Evolutionary conservation across 139 green algal species (phyloP).

Genomic region (Medakamo hakoo): DNA sequence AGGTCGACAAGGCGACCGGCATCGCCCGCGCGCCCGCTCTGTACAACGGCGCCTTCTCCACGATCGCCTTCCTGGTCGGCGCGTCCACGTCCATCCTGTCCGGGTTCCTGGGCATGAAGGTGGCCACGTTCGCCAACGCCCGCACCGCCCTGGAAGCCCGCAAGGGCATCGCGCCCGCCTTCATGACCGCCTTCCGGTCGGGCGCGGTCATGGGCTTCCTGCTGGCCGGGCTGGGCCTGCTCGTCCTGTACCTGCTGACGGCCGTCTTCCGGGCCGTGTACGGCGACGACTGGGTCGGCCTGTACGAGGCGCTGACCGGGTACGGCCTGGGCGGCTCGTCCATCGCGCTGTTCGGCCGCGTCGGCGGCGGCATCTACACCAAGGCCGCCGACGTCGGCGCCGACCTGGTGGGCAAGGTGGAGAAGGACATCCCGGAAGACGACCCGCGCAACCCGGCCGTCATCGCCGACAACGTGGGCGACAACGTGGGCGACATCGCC

Average conservation of each 20-base stretch:
- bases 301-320: slow-evolving; percentile 93
- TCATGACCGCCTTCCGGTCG: slow-evolving; percentile 90
- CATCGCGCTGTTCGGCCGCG: slow-evolving; percentile 91
- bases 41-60: slow-evolving; percentile 82
- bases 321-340: slow-evolving; percentile 92
- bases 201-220: slow-evolving; percentile 97
- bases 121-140: slow-evolving; percentile 94
- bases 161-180: slow-evolving; percentile 85
- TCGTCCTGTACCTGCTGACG: slow-evolving; percentile 74
- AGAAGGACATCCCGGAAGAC: slow-evolving; percentile 98
- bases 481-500: slow-evolving; percentile 98
- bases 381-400: slow-evolving; percentile 96
- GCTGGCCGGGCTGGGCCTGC: slow-evolving; percentile 67
- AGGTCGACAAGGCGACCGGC: slow-evolving; percentile 27
- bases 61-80: slow-evolving; percentile 81
- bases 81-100: slow-evolving; percentile 77
- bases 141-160: slow-evolving; percentile 83
- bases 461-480: slow-evolving; percentile 89
- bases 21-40: slow-evolving; percentile 36
- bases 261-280: slow-evolving; percentile 65
- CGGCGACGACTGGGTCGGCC: slow-evolving; percentile 73
- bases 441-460: slow-evolving; percentile 53
- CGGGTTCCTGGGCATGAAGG: slow-evolving; percentile 91
- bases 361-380: slow-evolving; percentile 94
- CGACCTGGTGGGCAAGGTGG: slow-evolving; percentile 95